Evolutionary conservation across 306 rosid genomes (phyloP).

Genomic region (Sicyos edulis): DNA sequence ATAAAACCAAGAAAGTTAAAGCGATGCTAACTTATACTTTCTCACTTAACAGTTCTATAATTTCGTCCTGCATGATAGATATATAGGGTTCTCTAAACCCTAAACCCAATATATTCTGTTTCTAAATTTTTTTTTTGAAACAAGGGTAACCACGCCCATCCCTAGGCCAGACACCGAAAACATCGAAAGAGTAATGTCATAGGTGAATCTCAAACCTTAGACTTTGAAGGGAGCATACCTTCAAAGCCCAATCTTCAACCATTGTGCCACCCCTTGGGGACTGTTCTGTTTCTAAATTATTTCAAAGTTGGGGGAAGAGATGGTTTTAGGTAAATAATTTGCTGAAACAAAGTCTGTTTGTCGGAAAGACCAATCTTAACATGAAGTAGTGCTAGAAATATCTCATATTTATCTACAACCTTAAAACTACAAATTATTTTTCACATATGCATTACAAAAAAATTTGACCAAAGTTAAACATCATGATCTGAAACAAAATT

Average conservation of each 20-base stretch:
- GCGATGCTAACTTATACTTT: not conserved
- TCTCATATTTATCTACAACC: not conserved
- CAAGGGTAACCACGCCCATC: too few species aligned
- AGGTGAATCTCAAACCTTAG: too few species aligned
- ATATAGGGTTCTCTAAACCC: too few species aligned
- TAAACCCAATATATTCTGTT: too few species aligned
- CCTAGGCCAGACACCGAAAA: too few species aligned
- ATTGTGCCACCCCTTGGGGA: too few species aligned
- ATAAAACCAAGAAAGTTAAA: not conserved
- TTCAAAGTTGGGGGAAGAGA: constrained; percentile 60
- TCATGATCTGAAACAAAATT: not conserved
- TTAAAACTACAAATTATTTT: not conserved
- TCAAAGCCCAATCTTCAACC: too few species aligned
- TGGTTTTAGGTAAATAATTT: constrained; percentile 43
- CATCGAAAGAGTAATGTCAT: too few species aligned
- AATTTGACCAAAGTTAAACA: not conserved
- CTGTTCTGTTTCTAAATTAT: constrained; percentile 32
- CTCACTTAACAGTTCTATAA: not conserved
- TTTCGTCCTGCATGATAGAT: too few species aligned
- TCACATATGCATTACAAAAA: not conserved
- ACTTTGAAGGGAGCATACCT: too few species aligned
- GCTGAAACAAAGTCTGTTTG: not conserved
- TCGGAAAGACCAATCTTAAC: not conserved
- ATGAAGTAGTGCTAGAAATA: not conserved
- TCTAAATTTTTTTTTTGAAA: too few species aligned